Conservation (phyloP, 306 rosid species). For the Sesbania bispinosa region DNA sequence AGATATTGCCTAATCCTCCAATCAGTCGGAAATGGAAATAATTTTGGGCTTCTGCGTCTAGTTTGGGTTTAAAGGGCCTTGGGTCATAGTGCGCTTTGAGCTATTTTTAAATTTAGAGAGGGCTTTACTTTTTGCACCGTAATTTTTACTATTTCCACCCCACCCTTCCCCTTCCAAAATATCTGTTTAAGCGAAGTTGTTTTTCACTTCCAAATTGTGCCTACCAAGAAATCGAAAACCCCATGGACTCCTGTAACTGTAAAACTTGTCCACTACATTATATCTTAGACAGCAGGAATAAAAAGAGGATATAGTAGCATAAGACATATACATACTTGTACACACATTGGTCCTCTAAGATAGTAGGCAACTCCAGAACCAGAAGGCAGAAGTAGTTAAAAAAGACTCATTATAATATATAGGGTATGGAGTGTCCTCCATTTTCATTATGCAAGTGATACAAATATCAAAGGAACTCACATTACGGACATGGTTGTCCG, state of each 20-base stretch:
- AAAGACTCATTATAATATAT: neutral
- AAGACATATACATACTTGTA: too few relatives aligned
- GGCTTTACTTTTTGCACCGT: too few relatives aligned
- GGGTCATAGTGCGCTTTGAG: too few relatives aligned
- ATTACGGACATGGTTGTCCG: too few relatives aligned
- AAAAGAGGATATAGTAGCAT: neutral
- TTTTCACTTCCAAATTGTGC: neutral
- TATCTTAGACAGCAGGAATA: neutral
- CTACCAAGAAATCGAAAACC: conserved; percentile 18
- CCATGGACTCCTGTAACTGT: neutral
- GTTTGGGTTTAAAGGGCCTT: neutral
- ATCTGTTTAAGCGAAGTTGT: neutral
- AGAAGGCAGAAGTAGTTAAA: neutral
- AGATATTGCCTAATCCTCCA: too few relatives aligned
- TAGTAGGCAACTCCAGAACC: too few relatives aligned
- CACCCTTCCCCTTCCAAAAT: neutral
- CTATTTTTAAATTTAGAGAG: too few relatives aligned
- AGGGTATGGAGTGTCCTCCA: neutral
- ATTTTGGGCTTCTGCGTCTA: neutral
- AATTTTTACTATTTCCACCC: too few relatives aligned
- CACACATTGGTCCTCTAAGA: too few relatives aligned
- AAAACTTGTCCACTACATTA: neutral
- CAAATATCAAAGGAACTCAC: neutral
- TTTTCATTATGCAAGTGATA: conserved; percentile 3
- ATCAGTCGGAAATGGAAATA: too few relatives aligned